phyloP scores from a whole-genome alignment of 768 basidiomycete genomes.

The Kwoniella dendrophila region DNA sequence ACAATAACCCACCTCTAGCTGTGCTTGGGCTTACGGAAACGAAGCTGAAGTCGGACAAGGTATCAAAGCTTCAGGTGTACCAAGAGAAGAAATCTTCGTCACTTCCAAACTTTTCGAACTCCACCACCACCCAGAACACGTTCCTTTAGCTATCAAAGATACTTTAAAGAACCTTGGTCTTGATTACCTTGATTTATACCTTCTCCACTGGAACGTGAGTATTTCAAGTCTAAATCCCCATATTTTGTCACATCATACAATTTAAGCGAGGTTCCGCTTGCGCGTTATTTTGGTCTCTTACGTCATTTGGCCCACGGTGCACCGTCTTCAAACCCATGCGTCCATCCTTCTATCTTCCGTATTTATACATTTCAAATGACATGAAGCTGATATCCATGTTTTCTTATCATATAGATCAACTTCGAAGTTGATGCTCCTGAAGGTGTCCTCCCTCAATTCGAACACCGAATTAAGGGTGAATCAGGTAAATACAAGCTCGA shows the following conservation, averaged over 20 bases:
- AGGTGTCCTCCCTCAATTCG: slow-evolving; percentile 23
- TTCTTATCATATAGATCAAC: slow-evolving; percentile 24
- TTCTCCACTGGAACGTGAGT: slow-evolving; percentile 47
- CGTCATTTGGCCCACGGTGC: not conserved
- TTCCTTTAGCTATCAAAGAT: slow-evolving; percentile 70
- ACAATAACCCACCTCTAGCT: slow-evolving; percentile 67
- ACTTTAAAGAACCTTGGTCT: slow-evolving; percentile 54
- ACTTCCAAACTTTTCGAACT: slow-evolving; percentile 60
- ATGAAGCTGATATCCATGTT: too few relatives aligned
- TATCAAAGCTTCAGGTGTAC: slow-evolving; percentile 68
- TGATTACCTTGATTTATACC: slow-evolving; percentile 75
- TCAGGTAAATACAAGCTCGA: slow-evolving; percentile 62
- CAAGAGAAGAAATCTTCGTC: slow-evolving; percentile 73
- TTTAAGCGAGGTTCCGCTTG: not conserved
- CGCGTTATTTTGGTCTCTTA: too few relatives aligned
- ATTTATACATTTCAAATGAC: too few relatives aligned
- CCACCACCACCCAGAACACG: slow-evolving; percentile 69
- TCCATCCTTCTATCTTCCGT: too few relatives aligned
- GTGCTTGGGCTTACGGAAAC: slow-evolving; percentile 68
- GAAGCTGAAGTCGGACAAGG: slow-evolving; percentile 72
- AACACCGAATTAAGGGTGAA: slow-evolving; percentile 41
- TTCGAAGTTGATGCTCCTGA: slow-evolving; percentile 34
- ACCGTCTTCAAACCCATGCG: too few relatives aligned
- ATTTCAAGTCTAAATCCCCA: too few relatives aligned
- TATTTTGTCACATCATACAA: not conserved